Percentiles rank a stretch among this genome's conserved stretches.
phyloP scores from a whole-genome alignment of 1,284 basidiomycete species.

The Ceratobasidium sp. region DNA sequence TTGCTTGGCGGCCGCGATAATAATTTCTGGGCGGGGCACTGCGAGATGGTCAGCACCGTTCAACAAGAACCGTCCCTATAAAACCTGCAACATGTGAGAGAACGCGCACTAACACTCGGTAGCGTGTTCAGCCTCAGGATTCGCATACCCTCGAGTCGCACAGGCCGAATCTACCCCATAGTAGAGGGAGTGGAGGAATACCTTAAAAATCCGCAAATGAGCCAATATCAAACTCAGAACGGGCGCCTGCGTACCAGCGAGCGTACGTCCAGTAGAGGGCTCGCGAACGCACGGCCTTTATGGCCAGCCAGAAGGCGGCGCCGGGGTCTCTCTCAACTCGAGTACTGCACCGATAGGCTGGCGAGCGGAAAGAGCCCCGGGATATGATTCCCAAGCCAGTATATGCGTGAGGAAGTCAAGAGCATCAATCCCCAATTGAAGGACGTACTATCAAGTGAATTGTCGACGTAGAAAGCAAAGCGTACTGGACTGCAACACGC shows the following conservation, averaged over 20 bases:
- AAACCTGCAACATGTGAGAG: too few species aligned
- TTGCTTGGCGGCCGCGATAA: too few species aligned
- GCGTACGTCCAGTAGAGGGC: conserved; percentile 36
- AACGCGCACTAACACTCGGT: conserved; percentile 51
- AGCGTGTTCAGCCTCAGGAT: conserved; percentile 47
- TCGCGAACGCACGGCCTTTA: conserved; percentile 44
- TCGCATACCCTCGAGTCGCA: conserved; percentile 36
- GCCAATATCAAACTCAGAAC: neutral
- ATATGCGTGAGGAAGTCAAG: neutral
- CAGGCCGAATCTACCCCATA: conserved; percentile 43
- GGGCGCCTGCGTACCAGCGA: neutral
- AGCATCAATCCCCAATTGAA: too few species aligned
- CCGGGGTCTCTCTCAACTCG: conserved; percentile 19
- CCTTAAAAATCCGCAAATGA: conserved; percentile 8
- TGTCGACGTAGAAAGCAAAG: too few species aligned
- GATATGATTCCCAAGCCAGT: neutral
- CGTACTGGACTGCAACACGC: too few species aligned
- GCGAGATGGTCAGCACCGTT: too few species aligned
- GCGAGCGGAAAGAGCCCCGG: neutral
- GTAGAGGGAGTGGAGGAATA: conserved; percentile 38
- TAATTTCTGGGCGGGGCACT: too few species aligned
- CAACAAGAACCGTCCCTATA: too few species aligned
- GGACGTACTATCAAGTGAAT: too few species aligned
- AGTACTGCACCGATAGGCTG: neutral
- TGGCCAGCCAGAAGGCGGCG: conserved; percentile 43